Evolutionary conservation across 2,329 filamentous ascomycete species (phyloP).

Genomic region (Amauroascus niger): DNA sequence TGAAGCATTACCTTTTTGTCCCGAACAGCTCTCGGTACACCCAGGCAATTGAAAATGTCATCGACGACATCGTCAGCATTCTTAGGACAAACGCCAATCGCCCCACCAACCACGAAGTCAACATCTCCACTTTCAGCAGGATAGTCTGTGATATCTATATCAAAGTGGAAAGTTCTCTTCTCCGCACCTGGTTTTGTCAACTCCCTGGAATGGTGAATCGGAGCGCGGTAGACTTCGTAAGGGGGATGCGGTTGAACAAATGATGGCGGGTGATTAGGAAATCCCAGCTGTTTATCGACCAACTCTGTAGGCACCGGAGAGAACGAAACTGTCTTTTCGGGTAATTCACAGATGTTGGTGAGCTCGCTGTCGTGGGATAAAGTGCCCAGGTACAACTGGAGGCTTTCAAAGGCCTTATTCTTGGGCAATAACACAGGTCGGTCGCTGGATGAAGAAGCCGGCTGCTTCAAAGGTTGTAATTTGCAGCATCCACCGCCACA

Average conservation of each 20-base stretch:
- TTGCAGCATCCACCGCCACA: constrained; percentile 57
- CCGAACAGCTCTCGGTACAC: constrained; percentile 70
- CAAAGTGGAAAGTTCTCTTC: constrained; percentile 96
- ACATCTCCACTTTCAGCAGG: constrained; percentile 67
- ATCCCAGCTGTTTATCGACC: constrained; percentile 27
- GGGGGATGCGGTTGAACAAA: constrained; percentile 94
- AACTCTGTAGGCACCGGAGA: constrained; percentile 30
- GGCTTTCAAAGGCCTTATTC: constrained; percentile 72
- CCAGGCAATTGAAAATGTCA: constrained; percentile 69
- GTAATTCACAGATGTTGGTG: constrained; percentile 61
- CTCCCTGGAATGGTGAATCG: constrained; percentile 72
- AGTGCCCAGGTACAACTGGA: constrained; percentile 65
- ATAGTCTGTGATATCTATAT: constrained; percentile 92
- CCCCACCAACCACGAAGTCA: constrained; percentile 93
- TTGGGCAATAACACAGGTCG: constrained; percentile 54
- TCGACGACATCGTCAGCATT: constrained; percentile 71
- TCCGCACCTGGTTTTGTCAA: constrained; percentile 80
- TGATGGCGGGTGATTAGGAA: constrained; percentile 59
- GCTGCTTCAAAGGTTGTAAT: constrained; percentile 45
- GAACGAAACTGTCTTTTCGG: constrained; percentile 65
- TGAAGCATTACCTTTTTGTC: constrained; percentile 73
- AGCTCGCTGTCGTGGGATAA: constrained; percentile 62
- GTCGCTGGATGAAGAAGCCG: constrained; percentile 34
- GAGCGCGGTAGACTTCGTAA: constrained; percentile 84
- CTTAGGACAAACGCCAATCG: constrained; percentile 84